These are phyloP conservation scores for Pseudoperonospora humuli DNA, from an alignment of 352 stramenopile genomes.

Conservation along the genomic window DNA sequence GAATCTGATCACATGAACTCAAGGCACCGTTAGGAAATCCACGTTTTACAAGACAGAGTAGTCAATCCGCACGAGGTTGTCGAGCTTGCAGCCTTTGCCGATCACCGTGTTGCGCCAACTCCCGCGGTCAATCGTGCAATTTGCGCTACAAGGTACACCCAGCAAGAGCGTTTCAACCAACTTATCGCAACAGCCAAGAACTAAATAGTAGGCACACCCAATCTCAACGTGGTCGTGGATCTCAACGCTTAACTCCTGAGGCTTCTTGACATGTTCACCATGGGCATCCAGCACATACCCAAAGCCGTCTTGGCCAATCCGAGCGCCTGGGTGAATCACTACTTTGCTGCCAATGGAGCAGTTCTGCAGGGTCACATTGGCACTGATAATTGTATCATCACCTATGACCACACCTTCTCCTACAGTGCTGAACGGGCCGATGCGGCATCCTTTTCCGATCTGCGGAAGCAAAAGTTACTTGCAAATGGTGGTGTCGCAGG, in stretches of 20 bases:
- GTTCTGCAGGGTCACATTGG: conserved; percentile 60
- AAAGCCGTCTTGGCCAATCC: conserved; percentile 80
- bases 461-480: conserved; percentile 7
- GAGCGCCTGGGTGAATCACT: conserved; percentile 60
- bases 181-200: no score
- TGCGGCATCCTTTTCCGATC: conserved; percentile 49
- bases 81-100: conserved; percentile 64
- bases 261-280: conserved; percentile 72
- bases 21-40: neutral
- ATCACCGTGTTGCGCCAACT: conserved; percentile 82
- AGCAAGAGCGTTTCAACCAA: neutral
- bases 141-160: conserved; percentile 33
- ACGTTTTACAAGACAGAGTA: neutral
- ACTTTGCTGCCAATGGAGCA: conserved; percentile 55
- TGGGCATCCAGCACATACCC: conserved; percentile 57
- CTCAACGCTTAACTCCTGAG: conserved; percentile 67
- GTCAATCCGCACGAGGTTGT: conserved; percentile 52
- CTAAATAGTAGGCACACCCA: conserved; percentile 25
- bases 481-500: neutral
- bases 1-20: conserved; percentile 38
- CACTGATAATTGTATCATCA: conserved; percentile 36
- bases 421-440: conserved; percentile 49
- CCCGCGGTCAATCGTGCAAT: conserved; percentile 73
- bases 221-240: conserved; percentile 82
- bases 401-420: conserved; percentile 53